Evolutionary conservation across 208 protist genomes (phyloP).

Genomic region (Leishmania martiniquensis): DNA sequence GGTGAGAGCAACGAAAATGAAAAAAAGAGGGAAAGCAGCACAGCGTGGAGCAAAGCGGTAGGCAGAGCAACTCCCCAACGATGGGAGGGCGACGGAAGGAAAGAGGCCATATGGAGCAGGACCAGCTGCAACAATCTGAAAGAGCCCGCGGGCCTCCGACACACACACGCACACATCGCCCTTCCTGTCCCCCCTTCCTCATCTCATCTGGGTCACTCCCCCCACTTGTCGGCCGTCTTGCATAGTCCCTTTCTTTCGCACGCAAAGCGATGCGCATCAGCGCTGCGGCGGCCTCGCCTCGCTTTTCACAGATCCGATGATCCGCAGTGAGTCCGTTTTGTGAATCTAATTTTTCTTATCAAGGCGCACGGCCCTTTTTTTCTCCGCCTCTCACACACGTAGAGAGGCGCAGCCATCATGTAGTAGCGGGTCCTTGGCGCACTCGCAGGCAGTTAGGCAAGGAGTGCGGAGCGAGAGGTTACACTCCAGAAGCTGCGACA

Average conservation of each 20-base stretch:
- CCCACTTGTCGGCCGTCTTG: not conserved
- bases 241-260: not conserved
- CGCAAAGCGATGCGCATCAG: not conserved
- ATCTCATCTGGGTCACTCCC: too few relatives aligned
- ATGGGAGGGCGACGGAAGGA: not conserved
- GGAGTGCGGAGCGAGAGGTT: not conserved
- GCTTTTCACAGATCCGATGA: not conserved
- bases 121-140: not conserved
- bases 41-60: not conserved
- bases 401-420: not conserved
- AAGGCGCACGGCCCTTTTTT: not conserved
- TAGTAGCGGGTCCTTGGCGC: not conserved
- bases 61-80: not conserved
- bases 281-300: not conserved
- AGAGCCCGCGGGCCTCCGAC: not conserved
- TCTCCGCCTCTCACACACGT: not conserved
- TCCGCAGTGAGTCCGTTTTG: not conserved
- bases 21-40: not conserved
- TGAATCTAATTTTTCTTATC: not conserved
- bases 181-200: too few relatives aligned
- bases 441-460: not conserved
- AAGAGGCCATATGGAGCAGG: not conserved
- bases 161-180: too few relatives aligned
- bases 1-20: not conserved
- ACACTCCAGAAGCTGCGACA: not conserved